Conservation (phyloP, 1,284 basidiomycete genomes). For the Leccinum griseonigrum region DNA sequence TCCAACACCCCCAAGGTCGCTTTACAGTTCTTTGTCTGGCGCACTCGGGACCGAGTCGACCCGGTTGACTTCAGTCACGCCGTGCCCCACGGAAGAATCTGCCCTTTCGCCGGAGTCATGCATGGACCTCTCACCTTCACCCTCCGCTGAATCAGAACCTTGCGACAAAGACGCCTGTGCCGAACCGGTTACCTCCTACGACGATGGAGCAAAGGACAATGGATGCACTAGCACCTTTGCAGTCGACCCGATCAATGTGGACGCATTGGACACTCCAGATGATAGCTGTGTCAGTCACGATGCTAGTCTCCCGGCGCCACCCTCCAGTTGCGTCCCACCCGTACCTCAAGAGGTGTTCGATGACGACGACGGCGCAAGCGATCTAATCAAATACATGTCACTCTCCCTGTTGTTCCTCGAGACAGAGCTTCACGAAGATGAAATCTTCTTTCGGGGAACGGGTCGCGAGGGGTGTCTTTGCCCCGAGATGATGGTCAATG, state of each 20-base stretch:
- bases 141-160: neutral
- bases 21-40: neutral
- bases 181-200: neutral
- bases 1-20: neutral
- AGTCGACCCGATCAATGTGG: neutral
- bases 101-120: neutral
- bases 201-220: neutral
- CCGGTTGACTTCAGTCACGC: neutral
- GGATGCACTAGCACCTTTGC: neutral
- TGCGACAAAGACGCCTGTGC: neutral
- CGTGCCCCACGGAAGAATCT: neutral
- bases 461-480: constrained; percentile 14
- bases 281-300: neutral
- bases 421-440: constrained; percentile 1
- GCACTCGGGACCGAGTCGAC: neutral
- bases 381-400: neutral
- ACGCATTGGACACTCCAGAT: neutral
- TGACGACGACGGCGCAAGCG: neutral
- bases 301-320: neutral
- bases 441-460: neutral
- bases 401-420: neutral
- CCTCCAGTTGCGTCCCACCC: neutral
- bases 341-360: neutral
- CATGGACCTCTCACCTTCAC: neutral
- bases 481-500: constrained; percentile 14